Evolutionary conservation across 1,284 basidiomycete species (phyloP), one percentile per base, ranked within the genome.

Genomic region (Cutaneotrichosporon sp.): DNA sequence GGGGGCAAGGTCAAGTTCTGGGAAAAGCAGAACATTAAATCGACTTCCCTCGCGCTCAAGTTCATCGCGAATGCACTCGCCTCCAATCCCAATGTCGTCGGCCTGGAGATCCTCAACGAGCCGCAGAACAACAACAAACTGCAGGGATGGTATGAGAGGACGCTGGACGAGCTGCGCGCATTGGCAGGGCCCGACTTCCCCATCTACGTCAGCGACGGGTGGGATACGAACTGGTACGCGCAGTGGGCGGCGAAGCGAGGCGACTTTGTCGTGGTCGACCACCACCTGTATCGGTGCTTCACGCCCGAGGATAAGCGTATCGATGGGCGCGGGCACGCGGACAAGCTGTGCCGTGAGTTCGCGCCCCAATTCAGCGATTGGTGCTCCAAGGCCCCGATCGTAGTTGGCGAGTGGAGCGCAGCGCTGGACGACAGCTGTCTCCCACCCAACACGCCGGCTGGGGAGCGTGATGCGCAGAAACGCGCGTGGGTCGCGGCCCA

Each of bases 361-460:
- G 45, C 48, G n/a, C 51, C 37, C 8, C 52, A 46, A 17, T 64
- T 71, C 33, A 46, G 19, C 2, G 22, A 41, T 16, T 54, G 38
- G 49, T 25, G 19, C 5, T 39, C 44, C 3, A 58, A 67, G 46
- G 45, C 78, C 67, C 52, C 79, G 76, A 59, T 92, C 12, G 79
- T 92, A 46, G 79, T 92, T 0, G 87, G 83, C n/a, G 90, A 94
- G 68, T 93, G 87, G 85, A 86, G 84, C 9, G 88, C 83, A 0
- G 88, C 84, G 0, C 75, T 93, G 29, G 86, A 88, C 66, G 83
- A 83, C 0, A 78, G 78, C 1, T 86, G 84, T 1, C 71, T 88
- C 31, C 74, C 74, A 24, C 76, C 74, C 6, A 75, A 73, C 38
- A 67, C 69, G 24, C 62, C 80, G 63, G 77, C 74, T 16, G 72